phyloP scores from a whole-genome alignment of 2,329 filamentous ascomycete species.

The Diaporthe ampelina region DNA sequence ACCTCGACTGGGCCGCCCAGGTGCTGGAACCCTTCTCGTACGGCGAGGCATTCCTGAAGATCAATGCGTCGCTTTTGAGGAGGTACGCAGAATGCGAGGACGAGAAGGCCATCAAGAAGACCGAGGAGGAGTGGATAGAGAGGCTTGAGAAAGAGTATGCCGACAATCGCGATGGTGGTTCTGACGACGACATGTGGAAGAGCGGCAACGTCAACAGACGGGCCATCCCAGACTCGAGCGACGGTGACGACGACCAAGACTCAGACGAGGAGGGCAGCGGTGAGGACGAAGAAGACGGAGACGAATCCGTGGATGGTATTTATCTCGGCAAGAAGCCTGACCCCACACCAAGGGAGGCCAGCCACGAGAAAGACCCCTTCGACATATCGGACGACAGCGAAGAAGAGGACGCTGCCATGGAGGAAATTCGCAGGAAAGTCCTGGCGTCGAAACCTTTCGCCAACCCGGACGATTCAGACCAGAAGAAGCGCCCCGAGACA shows the following conservation, averaged over 20 bases:
- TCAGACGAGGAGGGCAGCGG: constrained; percentile 60
- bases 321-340: constrained; percentile 70
- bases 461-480: constrained; percentile 63
- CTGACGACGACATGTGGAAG: constrained; percentile 86
- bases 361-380: constrained; percentile 74
- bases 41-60: constrained; percentile 88
- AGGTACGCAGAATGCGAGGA: constrained; percentile 87
- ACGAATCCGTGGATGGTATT: constrained; percentile 68
- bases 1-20: constrained; percentile 89
- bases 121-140: constrained; percentile 89
- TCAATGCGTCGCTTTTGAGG: constrained; percentile 86
- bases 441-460: constrained; percentile 91
- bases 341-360: constrained; percentile 43
- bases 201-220: constrained; percentile 87
- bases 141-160: constrained; percentile 91
- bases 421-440: constrained; percentile 90
- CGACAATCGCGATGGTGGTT: constrained; percentile 78
- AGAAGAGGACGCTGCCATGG: constrained; percentile 89
- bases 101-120: constrained; percentile 85
- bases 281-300: constrained; percentile 59
- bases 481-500: constrained; percentile 72
- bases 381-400: constrained; percentile 84
- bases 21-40: constrained; percentile 90
- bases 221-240: constrained; percentile 57
- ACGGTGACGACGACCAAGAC: constrained; percentile 63